phyloP scores from a whole-genome alignment of 2,329 filamentous ascomycete species.

The Colletotrichum acutatum region DNA sequence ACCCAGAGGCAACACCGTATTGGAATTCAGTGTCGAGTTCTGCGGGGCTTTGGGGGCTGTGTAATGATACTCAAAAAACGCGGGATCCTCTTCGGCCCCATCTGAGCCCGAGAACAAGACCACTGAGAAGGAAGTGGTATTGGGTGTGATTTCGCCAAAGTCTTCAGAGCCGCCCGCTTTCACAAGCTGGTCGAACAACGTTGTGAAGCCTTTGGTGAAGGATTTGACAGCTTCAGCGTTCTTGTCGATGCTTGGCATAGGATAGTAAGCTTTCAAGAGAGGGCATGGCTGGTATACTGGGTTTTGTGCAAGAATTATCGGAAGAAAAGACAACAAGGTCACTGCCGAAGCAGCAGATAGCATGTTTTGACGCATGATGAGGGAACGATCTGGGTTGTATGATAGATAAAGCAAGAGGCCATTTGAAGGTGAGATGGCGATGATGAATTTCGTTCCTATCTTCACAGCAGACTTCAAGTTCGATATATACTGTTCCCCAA shows the following conservation, averaged over 20 bases:
- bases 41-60: conserved; percentile 31
- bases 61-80: conserved; percentile 41
- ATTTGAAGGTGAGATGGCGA: neutral
- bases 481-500: neutral
- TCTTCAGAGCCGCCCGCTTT: conserved; percentile 35
- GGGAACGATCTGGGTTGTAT: no score
- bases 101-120: conserved; percentile 38
- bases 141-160: conserved; percentile 40
- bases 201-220: conserved; percentile 36
- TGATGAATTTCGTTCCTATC: neutral
- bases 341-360: neutral
- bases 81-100: conserved; percentile 9
- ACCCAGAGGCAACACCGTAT: conserved; percentile 43
- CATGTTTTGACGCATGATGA: neutral
- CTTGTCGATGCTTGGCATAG: conserved; percentile 28
- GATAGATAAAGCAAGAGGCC: neutral
- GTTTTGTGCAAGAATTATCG: neutral
- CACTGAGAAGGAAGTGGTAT: conserved; percentile 43
- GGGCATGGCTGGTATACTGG: conserved; percentile 37
- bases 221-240: conserved; percentile 23
- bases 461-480: neutral
- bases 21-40: conserved; percentile 32
- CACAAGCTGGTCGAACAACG: conserved; percentile 38
- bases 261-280: conserved; percentile 36
- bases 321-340: neutral